Base-by-base conservation (phyloP, 441 rosid species). In the Pelargonium fulgidum region DNA sequence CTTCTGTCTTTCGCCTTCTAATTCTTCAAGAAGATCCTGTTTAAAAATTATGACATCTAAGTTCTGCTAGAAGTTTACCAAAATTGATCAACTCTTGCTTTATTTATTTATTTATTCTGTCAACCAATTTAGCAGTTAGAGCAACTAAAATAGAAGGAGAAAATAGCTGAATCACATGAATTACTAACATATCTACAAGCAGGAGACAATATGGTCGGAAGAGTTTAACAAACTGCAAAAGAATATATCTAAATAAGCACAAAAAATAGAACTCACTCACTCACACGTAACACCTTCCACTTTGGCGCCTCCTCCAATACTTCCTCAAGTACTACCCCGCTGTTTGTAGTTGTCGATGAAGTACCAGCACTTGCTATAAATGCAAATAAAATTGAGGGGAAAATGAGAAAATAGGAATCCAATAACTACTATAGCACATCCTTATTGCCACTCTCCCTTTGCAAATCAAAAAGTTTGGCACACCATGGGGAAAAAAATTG, bases 221-320 rank as follows among this genome's bases (percentile, higher is more conserved):
- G 70, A 58, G 2, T 42, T 11, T 77, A 68, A 62, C 12, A 70
- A 69, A 2, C 52, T 62, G 54, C 73, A 67, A 45, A 65, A 65
- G 68, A 45, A 77, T 62, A 5, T 58, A 52, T 47, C 17, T 69
- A 67, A 77, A 48, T 39, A 68, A 47, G 75, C 73, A 70, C 47
- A 77, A 73, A 85, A 73, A 81, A 70, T 75, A 81, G 73, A 79
- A 86, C 85, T 86, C 87, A 84, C 85, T 80, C 81, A 86, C 99
- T 88, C 96, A 91, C 98, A 80, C 93, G 91, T 85, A 94, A 90
- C 79, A 90, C 95, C 83, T 89, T 94, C 97, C 99, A 94, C 83
- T 94, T 90, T 6, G 99, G 98, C 67, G 99, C 82, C 81, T 87
- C 94, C 79, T 94, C 98, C 78, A 94, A 67, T 69, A 84, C 81